These are phyloP conservation scores for Termitomyces sp. DNA, from an alignment of 768 basidiomycete genomes.

Conservation along the genomic window DNA sequence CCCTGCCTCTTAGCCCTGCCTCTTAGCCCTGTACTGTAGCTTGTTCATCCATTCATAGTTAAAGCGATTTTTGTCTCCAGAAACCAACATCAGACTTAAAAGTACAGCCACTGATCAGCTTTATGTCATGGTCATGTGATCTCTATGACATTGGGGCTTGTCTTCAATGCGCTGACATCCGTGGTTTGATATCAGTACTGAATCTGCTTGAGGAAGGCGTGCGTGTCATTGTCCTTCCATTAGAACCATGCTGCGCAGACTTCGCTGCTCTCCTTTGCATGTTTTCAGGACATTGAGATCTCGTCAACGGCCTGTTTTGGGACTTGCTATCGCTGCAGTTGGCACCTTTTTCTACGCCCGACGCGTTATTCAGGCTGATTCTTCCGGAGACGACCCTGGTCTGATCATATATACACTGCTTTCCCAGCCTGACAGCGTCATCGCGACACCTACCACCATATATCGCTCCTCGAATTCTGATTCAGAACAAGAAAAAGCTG, in stretches of 20 bases:
- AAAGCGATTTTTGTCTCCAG: constrained; percentile 77
- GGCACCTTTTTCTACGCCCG: constrained; percentile 8
- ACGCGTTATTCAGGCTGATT: constrained; percentile 9
- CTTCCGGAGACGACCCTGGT: background rate
- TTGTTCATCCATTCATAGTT: constrained; percentile 36
- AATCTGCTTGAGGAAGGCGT: too few relatives aligned
- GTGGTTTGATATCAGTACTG: background rate
- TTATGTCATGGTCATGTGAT: background rate
- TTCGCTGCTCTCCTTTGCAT: background rate
- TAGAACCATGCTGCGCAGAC: background rate
- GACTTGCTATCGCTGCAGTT: constrained; percentile 6
- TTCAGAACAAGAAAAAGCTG: background rate
- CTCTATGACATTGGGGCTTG: background rate
- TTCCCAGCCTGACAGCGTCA: background rate
- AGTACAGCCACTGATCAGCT: background rate
- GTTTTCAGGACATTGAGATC: background rate
- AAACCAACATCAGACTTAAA: constrained; percentile 39
- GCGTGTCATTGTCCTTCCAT: background rate
- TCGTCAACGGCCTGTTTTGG: constrained; percentile 2
- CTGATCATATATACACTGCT: background rate
- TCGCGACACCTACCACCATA: background rate
- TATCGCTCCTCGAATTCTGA: background rate
- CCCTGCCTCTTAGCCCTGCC: too few relatives aligned
- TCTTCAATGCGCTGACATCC: too few relatives aligned
- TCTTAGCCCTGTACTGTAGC: too few relatives aligned